A percentile compares a stretch with the other conserved stretches of the same genome.
phyloP scores from a whole-genome alignment of 2,329 filamentous ascomycete species.

The Penicillium hordei region DNA sequence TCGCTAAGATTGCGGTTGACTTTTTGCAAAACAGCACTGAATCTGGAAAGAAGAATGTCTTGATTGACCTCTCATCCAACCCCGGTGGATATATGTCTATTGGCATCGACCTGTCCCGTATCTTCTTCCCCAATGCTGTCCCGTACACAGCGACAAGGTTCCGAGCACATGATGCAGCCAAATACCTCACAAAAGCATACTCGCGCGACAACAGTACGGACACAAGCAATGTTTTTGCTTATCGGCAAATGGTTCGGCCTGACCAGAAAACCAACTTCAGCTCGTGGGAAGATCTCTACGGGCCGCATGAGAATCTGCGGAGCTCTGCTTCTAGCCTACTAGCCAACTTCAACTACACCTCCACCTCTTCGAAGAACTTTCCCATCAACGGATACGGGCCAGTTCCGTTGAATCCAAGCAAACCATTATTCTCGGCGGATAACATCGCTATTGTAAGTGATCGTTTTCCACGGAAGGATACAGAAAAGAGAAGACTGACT shows the following conservation, averaged over 20 bases:
- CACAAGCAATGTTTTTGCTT: constrained; percentile 23
- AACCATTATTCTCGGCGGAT: constrained; percentile 31
- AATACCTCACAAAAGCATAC: constrained; percentile 37
- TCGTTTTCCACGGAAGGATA: not conserved
- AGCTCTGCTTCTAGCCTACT: constrained; percentile 25
- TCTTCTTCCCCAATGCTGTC: constrained; percentile 52
- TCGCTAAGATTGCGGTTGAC: constrained; percentile 21
- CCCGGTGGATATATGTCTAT: constrained; percentile 55
- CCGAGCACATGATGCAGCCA: constrained; percentile 45
- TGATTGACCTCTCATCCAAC: constrained; percentile 65
- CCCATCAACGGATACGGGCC: constrained; percentile 31
- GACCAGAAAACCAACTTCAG: constrained; percentile 38
- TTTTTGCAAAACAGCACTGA: constrained; percentile 30
- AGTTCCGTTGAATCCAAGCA: constrained; percentile 18
- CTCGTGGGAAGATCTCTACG: constrained; percentile 47
- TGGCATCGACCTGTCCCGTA: constrained; percentile 53
- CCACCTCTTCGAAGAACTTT: constrained; percentile 16
- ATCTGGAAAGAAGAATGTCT: constrained; percentile 58
- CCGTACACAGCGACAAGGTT: constrained; percentile 50
- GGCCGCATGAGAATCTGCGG: constrained; percentile 30
- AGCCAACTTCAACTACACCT: constrained; percentile 30
- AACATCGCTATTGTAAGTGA: constrained; percentile 35
- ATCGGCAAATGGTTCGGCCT: constrained; percentile 24
- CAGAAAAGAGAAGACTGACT: not conserved
- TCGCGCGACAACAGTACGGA: constrained; percentile 16